Evolutionary conservation across 108 stramenopile genomes (phyloP), one percentile per base, ranked within the genome.

Genomic region (Schizochytrium sp.): DNA sequence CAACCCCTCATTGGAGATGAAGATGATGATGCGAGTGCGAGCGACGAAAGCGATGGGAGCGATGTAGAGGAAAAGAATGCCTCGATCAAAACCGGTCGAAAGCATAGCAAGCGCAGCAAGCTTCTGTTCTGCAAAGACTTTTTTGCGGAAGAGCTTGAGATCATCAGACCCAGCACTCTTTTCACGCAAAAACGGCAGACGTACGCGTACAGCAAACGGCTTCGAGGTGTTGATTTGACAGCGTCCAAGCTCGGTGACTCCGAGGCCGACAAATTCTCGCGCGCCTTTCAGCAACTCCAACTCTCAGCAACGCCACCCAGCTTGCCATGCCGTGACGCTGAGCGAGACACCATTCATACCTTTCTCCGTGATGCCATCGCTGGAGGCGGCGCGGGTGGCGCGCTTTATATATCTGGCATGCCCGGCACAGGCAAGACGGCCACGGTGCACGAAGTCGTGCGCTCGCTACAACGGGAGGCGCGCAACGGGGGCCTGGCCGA

Each of bases 381-480:
- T 19, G 4, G n/a, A 23, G 60, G 88, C 47, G 63, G 88, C 19
- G 60, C 51, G 5, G 88, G 88, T n/a, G 60, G 91, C 44, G 44
- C 93, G 28, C 58, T 94, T 6, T 94, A 92, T 72, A 55, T 94
- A n/a, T 41, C 53, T 41, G 93, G 93, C 60, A 93, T 94, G 92
- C 93, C 93, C 4, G 93, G 93, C 16, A 93, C 93, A 2, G 93
- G 93, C 6, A 94, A 94, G 58, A 94, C 93, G 16, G 93, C 93
- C 4, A 92, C 92, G n/a, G 93, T 93, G 44, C 28, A 55, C 25
- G 89, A 91, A 90, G 87, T 93, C 19, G 44, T 94, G 5, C 21
- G 57, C 18, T 44, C n/a, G 16, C 58, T 94, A 34, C 48, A 44
- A 51, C 47, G 21, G 16, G 44, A 91, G 53, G 60, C 72, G 23